Evolutionary conservation across 2,329 filamentous ascomycete species (phyloP).

Genomic region (Fusarium sambucinum): DNA sequence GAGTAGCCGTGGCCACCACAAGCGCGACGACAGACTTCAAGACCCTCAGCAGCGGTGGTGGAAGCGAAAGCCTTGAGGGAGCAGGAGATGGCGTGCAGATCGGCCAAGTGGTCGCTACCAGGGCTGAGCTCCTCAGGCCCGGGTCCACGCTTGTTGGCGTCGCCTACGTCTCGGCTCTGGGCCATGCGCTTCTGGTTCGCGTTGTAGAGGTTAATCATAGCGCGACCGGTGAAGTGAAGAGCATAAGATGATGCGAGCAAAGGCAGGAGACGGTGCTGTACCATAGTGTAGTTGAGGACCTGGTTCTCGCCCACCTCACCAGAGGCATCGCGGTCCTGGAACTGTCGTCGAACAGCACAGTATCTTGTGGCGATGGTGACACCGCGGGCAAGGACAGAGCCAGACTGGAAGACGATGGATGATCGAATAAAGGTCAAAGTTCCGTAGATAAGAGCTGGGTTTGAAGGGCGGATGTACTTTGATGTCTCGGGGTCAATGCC

Average conservation of each 20-base stretch:
- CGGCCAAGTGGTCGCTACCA: slow-evolving; percentile 76
- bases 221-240: slow-evolving; percentile 81
- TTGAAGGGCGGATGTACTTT: slow-evolving; percentile 75
- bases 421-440: slow-evolving; percentile 82
- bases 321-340: slow-evolving; percentile 78
- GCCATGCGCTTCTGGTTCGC: slow-evolving; percentile 78
- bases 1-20: slow-evolving; percentile 84
- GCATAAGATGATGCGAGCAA: slow-evolving; percentile 80
- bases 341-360: slow-evolving; percentile 79
- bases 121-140: slow-evolving; percentile 74
- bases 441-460: slow-evolving; percentile 77
- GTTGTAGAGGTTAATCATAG: slow-evolving; percentile 80
- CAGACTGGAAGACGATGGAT: slow-evolving; percentile 79
- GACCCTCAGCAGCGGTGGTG: slow-evolving; percentile 78
- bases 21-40: slow-evolving; percentile 79
- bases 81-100: slow-evolving; percentile 81
- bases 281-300: slow-evolving; percentile 85
- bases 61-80: slow-evolving; percentile 80
- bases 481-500: slow-evolving; percentile 75
- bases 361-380: slow-evolving; percentile 84
- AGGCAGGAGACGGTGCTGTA: slow-evolving; percentile 78
- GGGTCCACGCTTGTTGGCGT: slow-evolving; percentile 63
- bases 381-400: slow-evolving; percentile 77
- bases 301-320: slow-evolving; percentile 74
- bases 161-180: slow-evolving; percentile 53